Evolutionary conservation across 2,329 filamentous ascomycete species (phyloP), one percentile per base, ranked within the genome.

Genomic region (Pyricularia pennisetigena): DNA sequence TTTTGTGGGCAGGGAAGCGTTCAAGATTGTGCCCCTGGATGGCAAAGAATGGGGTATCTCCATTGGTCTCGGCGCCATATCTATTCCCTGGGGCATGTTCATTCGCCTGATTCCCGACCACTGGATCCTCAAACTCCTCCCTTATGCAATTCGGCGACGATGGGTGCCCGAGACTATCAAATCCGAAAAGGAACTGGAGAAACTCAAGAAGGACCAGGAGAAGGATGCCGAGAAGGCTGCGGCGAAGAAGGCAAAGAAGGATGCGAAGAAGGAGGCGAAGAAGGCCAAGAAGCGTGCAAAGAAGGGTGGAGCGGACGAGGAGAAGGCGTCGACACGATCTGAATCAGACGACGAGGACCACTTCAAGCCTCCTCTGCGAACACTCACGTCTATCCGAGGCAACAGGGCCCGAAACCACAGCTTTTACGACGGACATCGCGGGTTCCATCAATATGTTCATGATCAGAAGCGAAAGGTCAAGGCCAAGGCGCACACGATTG

Each of bases 11-110:
- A 89, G 90, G 59, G 79, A 82, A 12, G 92, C 93, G 1, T 94
- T 97, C 80, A 85, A 86, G 62, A 91, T 94, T 63, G 72, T 68
- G 4, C 72, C 70, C 4, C 78, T 97, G 64, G 87, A 87, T 68
- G 88, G 86, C 64, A 81, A 85, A 63, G 91, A 96, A 75, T 97
- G 92, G 93, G 92, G 84, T n/a, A 85, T 93, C 69, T 95, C 92
- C 3, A 85, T 97, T 69, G 83, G 92, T 30, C 84, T 94, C 65
- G 92, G 92, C 32, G 81, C 89, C 68, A 83, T 93, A 10, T 94
- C 92, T 23, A 80, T 97, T 12, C 91, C 92, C 0, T 85, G 91
- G 74, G 93, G 90, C 67, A 83, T 90, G 4, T 76, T 89, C 20
- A 88, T 97, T 68, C 88, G 93, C 68, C 80, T 89, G 28, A 84